These are phyloP conservation scores for Globisporangium recalcitrans DNA, from an alignment of 352 stramenopile genomes.

Conservation along the genomic window DNA sequence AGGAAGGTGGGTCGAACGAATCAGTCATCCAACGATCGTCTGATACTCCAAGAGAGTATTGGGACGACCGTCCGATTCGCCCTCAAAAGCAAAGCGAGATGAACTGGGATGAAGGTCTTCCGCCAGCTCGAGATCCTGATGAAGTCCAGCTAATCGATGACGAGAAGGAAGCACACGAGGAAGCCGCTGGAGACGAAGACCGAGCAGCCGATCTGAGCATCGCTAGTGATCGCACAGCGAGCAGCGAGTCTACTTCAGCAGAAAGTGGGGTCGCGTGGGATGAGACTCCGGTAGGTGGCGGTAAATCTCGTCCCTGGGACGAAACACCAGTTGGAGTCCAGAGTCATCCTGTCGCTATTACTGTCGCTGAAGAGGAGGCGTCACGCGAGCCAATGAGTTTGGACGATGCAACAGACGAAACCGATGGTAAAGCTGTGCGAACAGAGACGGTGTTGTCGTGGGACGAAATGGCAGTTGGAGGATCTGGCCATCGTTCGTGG, in stretches of 20 bases:
- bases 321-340: conserved; percentile 3
- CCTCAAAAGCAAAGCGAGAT: conserved; percentile 3
- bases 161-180: background rate
- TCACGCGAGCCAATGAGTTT: background rate
- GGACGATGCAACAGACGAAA: background rate
- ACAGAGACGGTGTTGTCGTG: background rate
- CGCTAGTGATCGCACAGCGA: background rate
- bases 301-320: background rate
- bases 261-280: background rate
- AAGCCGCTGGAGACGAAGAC: background rate
- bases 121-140: background rate
- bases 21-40: background rate
- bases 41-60: background rate
- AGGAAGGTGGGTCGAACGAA: background rate
- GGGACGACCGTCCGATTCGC: conserved; percentile 19
- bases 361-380: background rate
- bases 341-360: background rate
- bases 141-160: background rate
- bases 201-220: background rate
- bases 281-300: background rate
- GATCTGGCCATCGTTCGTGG: background rate
- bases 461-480: conserved; percentile 9
- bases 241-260: too few relatives aligned
- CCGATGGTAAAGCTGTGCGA: background rate
- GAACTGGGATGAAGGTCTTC: background rate